Conservation (phyloP, 2,329 filamentous ascomycete genomes). For the Fusarium foetens region DNA sequence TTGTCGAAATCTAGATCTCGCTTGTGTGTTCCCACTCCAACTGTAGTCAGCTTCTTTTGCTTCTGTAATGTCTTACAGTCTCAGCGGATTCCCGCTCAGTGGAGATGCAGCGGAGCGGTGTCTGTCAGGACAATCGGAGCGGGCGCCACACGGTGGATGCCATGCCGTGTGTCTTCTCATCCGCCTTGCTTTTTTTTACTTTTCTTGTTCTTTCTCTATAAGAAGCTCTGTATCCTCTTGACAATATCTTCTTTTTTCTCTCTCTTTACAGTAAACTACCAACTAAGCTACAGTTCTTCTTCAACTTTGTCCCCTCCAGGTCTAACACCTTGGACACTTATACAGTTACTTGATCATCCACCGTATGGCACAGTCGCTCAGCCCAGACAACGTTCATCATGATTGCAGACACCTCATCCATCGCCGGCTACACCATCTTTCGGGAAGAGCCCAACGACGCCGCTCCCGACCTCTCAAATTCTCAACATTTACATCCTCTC, state of each 20-base stretch:
- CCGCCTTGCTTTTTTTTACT: background rate
- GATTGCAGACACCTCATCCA: conserved; percentile 55
- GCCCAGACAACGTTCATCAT: conserved; percentile 51
- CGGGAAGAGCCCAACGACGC: conserved; percentile 54
- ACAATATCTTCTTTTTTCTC: background rate
- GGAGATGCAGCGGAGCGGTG: conserved; percentile 33
- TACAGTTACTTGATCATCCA: conserved; percentile 8
- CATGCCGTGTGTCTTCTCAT: background rate
- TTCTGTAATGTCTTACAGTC: conserved; percentile 5
- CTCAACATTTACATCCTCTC: conserved; percentile 51
- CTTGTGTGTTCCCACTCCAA: background rate
- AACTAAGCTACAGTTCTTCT: background rate
- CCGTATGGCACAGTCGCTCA: conserved; percentile 45
- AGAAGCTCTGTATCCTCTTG: conserved; percentile 36
- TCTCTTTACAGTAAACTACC: conserved; percentile 4
- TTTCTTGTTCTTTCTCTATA: conserved; percentile 34
- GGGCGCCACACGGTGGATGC: conserved; percentile 13
- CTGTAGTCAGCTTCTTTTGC: background rate
- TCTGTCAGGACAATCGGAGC: conserved; percentile 20
- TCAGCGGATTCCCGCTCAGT: conserved; percentile 19
- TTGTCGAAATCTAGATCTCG: background rate
- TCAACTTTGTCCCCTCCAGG: background rate
- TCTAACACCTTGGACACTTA: conserved; percentile 5
- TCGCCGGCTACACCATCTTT: conserved; percentile 59
- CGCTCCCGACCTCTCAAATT: conserved; percentile 49